Percentiles rank a stretch among this genome's conserved stretches.
Conservation (phyloP, 768 basidiomycete species). For the Tylopilus balloui region DNA sequence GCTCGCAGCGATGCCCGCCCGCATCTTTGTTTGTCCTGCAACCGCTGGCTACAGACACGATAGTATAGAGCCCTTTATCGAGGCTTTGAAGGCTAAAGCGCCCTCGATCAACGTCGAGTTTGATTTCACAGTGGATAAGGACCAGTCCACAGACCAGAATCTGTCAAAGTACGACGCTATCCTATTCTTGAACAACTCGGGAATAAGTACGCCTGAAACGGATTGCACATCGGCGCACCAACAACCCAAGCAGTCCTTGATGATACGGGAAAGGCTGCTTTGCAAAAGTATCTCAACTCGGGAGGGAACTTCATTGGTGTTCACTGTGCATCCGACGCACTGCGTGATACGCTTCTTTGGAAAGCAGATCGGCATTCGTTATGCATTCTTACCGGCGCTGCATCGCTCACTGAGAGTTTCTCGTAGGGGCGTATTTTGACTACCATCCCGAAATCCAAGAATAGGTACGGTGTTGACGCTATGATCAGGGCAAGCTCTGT, state of each 20-base stretch:
- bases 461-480: constrained; percentile 43
- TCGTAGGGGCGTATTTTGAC: constrained; percentile 60
- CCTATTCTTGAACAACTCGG: constrained; percentile 65
- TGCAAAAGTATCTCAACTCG: constrained; percentile 58
- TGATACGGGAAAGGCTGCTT: constrained; percentile 51
- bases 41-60: constrained; percentile 67
- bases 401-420: neutral
- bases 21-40: constrained; percentile 57
- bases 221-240: neutral
- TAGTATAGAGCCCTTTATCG: constrained; percentile 67
- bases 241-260: constrained; percentile 45
- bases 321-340: constrained; percentile 60
- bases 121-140: constrained; percentile 59
- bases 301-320: constrained; percentile 72
- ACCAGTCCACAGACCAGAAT: constrained; percentile 50
- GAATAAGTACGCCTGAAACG: constrained; percentile 46
- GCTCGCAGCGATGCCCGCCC: constrained; percentile 23
- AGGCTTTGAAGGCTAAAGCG: constrained; percentile 45
- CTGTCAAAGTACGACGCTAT: constrained; percentile 59
- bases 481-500: neutral
- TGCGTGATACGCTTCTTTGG: constrained; percentile 57
- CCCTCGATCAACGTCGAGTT: constrained; percentile 50
- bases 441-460: constrained; percentile 64
- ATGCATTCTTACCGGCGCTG: neutral
- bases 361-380: constrained; percentile 47